Percentiles rank a stretch among this genome's conserved stretches.
Evolutionary conservation across 75 land plant species (phyloP).

Genomic region (Pinus taeda): DNA sequence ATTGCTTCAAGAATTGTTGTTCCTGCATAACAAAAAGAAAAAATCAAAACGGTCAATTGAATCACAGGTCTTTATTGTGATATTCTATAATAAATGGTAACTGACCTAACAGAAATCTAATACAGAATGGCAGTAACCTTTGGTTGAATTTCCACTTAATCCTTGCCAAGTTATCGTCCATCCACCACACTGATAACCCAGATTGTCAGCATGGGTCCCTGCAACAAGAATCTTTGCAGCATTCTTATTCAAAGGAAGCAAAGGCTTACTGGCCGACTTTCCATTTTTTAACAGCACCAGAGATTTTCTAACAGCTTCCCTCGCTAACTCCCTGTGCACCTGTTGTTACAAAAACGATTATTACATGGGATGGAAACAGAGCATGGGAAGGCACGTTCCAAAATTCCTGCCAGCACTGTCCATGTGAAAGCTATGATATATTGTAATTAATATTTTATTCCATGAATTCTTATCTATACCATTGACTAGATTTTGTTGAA

Average conservation of each 20-base stretch:
- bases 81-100: neutral
- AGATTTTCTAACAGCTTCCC: slow-evolving; percentile 61
- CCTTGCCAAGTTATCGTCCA: slow-evolving; percentile 90
- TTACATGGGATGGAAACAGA: neutral
- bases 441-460: neutral
- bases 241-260: slow-evolving; percentile 49
- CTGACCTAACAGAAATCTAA: neutral
- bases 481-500: neutral
- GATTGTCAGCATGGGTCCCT: slow-evolving; percentile 73
- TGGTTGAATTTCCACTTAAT: slow-evolving; percentile 39
- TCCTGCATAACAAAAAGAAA: slow-evolving; percentile 7
- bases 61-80: neutral
- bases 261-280: slow-evolving; percentile 21
- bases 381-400: neutral
- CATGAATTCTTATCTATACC: neutral
- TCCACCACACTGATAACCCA: slow-evolving; percentile 87
- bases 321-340: slow-evolving; percentile 48
- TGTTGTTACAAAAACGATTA: slow-evolving; percentile 8
- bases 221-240: slow-evolving; percentile 48
- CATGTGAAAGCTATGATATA: neutral
- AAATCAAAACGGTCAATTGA: neutral
- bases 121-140: slow-evolving; percentile 6
- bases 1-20: slow-evolving; percentile 38
- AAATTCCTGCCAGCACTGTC: neutral
- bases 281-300: slow-evolving; percentile 58